These are phyloP conservation scores for Mucor circinelloides DNA, from an alignment of 371 early-diverging fungal species.

Conservation along the genomic window DNA sequence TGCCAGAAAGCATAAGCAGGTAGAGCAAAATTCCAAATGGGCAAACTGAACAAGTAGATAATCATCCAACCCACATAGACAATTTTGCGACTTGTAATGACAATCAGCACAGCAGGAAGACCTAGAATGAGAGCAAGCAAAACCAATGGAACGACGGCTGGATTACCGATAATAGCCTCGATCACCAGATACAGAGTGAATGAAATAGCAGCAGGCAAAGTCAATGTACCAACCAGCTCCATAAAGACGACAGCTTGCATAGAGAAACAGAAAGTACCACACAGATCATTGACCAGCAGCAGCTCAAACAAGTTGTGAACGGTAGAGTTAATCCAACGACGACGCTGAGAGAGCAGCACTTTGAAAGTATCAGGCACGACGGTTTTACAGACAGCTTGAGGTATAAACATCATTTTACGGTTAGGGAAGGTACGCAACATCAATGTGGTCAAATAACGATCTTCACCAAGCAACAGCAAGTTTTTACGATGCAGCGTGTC, in stretches of 20 bases:
- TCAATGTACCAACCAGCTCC: conserved; percentile 87
- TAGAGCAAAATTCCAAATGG: conserved; percentile 97
- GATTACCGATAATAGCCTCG: conserved; percentile 53
- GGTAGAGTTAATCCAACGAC: conserved; percentile 94
- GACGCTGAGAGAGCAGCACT: conserved; percentile 85
- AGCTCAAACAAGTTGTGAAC: conserved; percentile 89
- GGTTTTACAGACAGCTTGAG: conserved; percentile 86
- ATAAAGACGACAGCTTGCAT: conserved; percentile 90
- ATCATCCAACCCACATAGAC: conserved; percentile 97
- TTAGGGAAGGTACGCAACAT: conserved; percentile 93
- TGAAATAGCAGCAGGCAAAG: conserved; percentile 83
- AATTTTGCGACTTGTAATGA: conserved; percentile 87
- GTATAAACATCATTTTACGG: conserved; percentile 92
- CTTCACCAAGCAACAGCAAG: conserved; percentile 93
- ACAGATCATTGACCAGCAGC: conserved; percentile 79
- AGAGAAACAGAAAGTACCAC: conserved; percentile 90
- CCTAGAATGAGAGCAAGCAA: conserved; percentile 75
- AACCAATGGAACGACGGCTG: conserved; percentile 72
- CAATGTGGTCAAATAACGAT: conserved; percentile 93
- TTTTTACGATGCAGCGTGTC: conserved; percentile 97
- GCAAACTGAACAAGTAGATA: conserved; percentile 88
- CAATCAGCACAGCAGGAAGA: conserved; percentile 86
- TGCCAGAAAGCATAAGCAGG: conserved; percentile 99
- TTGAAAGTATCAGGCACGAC: conserved; percentile 82
- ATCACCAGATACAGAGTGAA: conserved; percentile 64